Conservation (phyloP, 768 basidiomycete genomes). For the Rubroboletus pulcherrimus region DNA sequence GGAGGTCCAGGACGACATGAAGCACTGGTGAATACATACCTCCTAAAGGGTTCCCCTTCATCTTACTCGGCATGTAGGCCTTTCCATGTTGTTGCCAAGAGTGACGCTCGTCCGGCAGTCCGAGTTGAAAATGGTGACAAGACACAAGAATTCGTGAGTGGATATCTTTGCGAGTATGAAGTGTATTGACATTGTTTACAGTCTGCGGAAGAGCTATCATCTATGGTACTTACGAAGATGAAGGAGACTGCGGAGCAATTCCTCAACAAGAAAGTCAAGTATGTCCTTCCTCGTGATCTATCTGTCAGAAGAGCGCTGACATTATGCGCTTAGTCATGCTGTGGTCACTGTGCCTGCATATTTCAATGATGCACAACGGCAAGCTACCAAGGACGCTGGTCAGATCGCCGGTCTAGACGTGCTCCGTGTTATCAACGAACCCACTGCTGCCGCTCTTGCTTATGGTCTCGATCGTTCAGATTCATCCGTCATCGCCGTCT, state of each 20-base stretch:
- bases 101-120: constrained; percentile 75
- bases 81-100: constrained; percentile 68
- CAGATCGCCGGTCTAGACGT: constrained; percentile 97
- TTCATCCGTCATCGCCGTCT: constrained; percentile 92
- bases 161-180: not conserved
- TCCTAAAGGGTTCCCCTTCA: not conserved
- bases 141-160: constrained; percentile 70
- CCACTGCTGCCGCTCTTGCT: constrained; percentile 96
- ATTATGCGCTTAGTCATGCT: constrained; percentile 51
- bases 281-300: constrained; percentile 32
- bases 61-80: constrained; percentile 48
- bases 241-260: constrained; percentile 92
- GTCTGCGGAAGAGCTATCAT: constrained; percentile 84
- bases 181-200: constrained; percentile 31
- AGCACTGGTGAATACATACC: constrained; percentile 60
- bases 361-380: constrained; percentile 99
- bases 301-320: not conserved
- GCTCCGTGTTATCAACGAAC: constrained; percentile 97
- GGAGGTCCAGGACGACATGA: constrained; percentile 89
- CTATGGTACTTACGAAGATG: constrained; percentile 91
- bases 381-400: constrained; percentile 97
- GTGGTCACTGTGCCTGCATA: constrained; percentile 97
- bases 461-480: constrained; percentile 87
- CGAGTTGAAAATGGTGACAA: constrained; percentile 86
- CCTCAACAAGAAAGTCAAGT: constrained; percentile 92